These are phyloP conservation scores for Peziza echinospora DNA, from an alignment of 495 filamentous ascomycete genomes.

Conservation along the genomic window DNA sequence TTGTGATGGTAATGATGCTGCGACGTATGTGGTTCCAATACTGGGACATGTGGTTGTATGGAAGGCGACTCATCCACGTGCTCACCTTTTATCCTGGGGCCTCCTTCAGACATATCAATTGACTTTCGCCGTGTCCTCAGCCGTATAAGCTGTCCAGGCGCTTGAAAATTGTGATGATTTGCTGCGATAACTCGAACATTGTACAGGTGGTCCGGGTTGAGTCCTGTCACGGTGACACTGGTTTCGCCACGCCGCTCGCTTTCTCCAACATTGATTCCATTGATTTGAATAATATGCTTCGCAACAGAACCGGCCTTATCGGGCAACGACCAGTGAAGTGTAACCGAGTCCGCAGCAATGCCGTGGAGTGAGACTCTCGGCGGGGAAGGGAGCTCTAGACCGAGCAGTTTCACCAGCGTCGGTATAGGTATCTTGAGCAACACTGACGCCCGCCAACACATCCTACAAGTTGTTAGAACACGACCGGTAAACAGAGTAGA, in stretches of 20 bases:
- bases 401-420: conserved; percentile 69
- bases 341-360: conserved; percentile 64
- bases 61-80: conserved; percentile 19
- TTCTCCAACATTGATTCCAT: conserved; percentile 81
- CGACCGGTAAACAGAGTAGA: not conserved
- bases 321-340: conserved; percentile 76
- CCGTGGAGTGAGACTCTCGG: conserved; percentile 83
- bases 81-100: conserved; percentile 7
- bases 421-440: conserved; percentile 78
- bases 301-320: conserved; percentile 54
- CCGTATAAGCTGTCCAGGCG: conserved; percentile 63
- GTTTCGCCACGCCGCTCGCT: conserved; percentile 59
- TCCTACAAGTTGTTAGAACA: conserved; percentile 27
- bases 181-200: conserved; percentile 78
- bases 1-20: conserved; percentile 29
- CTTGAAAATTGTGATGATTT: conserved; percentile 75
- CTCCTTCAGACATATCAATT: not conserved
- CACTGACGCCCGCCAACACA: conserved; percentile 59
- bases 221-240: conserved; percentile 64
- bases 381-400: conserved; percentile 75
- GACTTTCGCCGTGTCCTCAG: conserved; percentile 32
- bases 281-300: conserved; percentile 80
- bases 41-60: conserved; percentile 6
- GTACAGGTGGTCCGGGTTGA: conserved; percentile 73
- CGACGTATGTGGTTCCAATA: conserved; percentile 1